Evolutionary conservation across 331 rosid species (phyloP).

Genomic region (Erythrophleum ivorense): DNA sequence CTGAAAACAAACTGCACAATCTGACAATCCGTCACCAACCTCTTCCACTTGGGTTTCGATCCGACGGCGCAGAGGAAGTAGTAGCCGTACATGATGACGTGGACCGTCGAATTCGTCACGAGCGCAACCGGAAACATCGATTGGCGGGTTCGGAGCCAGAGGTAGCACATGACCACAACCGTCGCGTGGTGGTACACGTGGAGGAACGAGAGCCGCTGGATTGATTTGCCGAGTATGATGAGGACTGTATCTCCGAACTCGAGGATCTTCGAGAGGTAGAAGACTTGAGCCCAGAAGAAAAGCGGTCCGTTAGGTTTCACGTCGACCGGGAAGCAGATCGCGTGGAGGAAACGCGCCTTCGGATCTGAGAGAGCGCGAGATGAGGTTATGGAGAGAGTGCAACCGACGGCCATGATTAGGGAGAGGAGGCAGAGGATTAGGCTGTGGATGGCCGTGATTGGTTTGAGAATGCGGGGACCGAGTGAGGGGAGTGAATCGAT

Average conservation of each 20-base stretch:
- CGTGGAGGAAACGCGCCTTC: slow-evolving; percentile 48
- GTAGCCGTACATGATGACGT: slow-evolving; percentile 83
- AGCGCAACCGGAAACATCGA: slow-evolving; percentile 83
- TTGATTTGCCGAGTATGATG: slow-evolving; percentile 64
- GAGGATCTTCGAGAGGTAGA: slow-evolving; percentile 83
- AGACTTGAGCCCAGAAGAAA: slow-evolving; percentile 94
- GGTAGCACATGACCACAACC: slow-evolving; percentile 71
- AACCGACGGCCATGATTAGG: slow-evolving; percentile 64
- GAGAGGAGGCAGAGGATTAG: slow-evolving; percentile 65
- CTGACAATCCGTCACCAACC: slow-evolving; percentile 73
- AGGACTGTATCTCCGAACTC: slow-evolving; percentile 78
- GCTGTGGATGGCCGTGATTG: slow-evolving; percentile 64
- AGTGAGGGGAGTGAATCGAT: slow-evolving; percentile 52
- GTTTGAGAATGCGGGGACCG: slow-evolving; percentile 50
- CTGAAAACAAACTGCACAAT: slow-evolving; percentile 78
- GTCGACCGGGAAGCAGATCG: slow-evolving; percentile 64
- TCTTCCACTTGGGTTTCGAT: slow-evolving; percentile 74
- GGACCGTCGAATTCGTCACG: slow-evolving; percentile 70
- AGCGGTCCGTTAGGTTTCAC: slow-evolving; percentile 74
- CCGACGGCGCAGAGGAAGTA: slow-evolving; percentile 67
- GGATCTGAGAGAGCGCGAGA: slow-evolving; percentile 47
- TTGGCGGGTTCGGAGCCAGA: slow-evolving; percentile 75
- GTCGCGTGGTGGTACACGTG: slow-evolving; percentile 92
- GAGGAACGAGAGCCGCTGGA: slow-evolving; percentile 76
- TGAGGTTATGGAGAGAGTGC: slow-evolving; percentile 56